Percentiles rank a stretch among this genome's conserved stretches.
phyloP scores from a whole-genome alignment of 2,329 filamentous ascomycete genomes.

The Akanthomyces muscarius region DNA sequence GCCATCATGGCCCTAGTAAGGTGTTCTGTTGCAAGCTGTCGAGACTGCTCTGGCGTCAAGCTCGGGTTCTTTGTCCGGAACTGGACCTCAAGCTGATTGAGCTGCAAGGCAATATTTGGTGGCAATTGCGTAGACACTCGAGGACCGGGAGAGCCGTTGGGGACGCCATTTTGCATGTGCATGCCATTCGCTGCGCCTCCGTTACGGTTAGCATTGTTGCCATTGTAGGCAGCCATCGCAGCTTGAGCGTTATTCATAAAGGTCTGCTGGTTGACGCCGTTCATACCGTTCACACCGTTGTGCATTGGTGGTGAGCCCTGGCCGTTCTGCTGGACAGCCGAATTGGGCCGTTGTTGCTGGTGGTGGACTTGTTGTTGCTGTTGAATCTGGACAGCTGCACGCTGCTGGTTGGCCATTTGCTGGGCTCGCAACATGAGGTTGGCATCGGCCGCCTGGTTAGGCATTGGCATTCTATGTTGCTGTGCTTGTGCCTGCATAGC shows the following conservation, averaged over 20 bases:
- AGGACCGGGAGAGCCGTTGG: constrained; percentile 42
- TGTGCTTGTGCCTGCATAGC: constrained; percentile 40
- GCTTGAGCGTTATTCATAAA: constrained; percentile 51
- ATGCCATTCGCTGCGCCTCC: constrained; percentile 37
- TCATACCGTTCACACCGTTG: constrained; percentile 37
- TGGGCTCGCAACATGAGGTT: constrained; percentile 60
- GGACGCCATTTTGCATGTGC: constrained; percentile 40
- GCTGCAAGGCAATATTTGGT: constrained; percentile 44
- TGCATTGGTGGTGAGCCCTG: constrained; percentile 45
- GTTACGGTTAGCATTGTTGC: constrained; percentile 36
- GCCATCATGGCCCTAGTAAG: constrained; percentile 45
- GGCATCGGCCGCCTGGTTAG: constrained; percentile 46
- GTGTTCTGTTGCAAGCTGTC: constrained; percentile 49
- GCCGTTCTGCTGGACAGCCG: constrained; percentile 29
- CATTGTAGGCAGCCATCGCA: constrained; percentile 48
- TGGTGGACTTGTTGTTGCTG: constrained; percentile 39
- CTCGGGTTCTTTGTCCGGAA: constrained; percentile 50
- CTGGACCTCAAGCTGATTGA: constrained; percentile 49
- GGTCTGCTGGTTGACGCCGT: constrained; percentile 47
- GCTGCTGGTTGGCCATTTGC: constrained; percentile 63
- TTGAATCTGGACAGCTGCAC: constrained; percentile 47
- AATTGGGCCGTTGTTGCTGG: constrained; percentile 29
- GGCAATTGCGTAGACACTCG: constrained; percentile 42
- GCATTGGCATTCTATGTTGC: constrained; percentile 54
- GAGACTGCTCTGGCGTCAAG: constrained; percentile 45